phyloP scores from a whole-genome alignment of 768 basidiomycete genomes.

The Amanita thiersii region DNA sequence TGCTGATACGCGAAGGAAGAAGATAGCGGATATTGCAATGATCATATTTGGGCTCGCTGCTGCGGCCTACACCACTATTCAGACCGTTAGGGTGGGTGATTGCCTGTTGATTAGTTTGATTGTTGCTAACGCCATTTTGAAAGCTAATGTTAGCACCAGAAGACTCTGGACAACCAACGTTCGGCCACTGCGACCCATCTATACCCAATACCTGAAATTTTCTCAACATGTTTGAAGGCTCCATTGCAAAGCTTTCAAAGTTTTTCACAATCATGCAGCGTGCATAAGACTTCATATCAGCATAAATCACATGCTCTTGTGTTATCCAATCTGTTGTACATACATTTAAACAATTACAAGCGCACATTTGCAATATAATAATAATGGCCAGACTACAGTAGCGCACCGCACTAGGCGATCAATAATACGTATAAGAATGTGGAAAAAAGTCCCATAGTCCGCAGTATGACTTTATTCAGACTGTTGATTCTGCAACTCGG shows the following conservation, averaged over 20 bases:
- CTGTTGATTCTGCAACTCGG: slow-evolving; percentile 5
- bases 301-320: too few species aligned
- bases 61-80: slow-evolving; percentile 70
- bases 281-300: too few species aligned
- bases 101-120: background rate
- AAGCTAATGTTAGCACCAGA: slow-evolving; percentile 57
- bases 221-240: too few species aligned
- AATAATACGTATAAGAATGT: slow-evolving; percentile 8
- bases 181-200: slow-evolving; percentile 20
- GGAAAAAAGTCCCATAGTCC: background rate
- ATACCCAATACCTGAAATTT: background rate
- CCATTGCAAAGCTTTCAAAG: too few species aligned
- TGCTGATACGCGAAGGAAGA: slow-evolving; percentile 61
- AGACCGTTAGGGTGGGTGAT: slow-evolving; percentile 60
- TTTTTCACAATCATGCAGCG: too few species aligned
- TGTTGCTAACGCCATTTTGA: slow-evolving; percentile 3
- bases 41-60: slow-evolving; percentile 69
- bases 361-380: too few species aligned
- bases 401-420: background rate
- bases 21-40: slow-evolving; percentile 60
- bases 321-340: too few species aligned
- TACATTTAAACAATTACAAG: too few species aligned
- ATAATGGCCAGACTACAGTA: background rate
- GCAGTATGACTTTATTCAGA: too few species aligned
- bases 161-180: slow-evolving; percentile 27